Percentiles rank a stretch among this genome's conserved stretches.
Conservation (phyloP, 768 basidiomycete genomes). For the Trametes cubensis region DNA sequence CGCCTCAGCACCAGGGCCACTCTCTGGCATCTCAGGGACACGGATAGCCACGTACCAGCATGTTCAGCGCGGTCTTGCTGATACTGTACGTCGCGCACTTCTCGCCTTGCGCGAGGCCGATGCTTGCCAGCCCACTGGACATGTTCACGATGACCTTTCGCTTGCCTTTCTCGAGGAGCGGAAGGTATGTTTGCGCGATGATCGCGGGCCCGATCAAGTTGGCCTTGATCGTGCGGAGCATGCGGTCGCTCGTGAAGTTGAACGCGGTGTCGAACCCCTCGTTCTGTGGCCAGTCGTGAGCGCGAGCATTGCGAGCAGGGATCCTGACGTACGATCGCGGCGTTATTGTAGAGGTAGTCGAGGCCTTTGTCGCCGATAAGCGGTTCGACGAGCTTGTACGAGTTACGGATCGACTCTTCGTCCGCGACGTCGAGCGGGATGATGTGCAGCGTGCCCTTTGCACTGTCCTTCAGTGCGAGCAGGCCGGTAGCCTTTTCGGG, state of each 20-base stretch:
- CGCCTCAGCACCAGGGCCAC: background rate
- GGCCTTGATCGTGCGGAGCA: conserved; percentile 31
- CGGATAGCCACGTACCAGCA: conserved; percentile 37
- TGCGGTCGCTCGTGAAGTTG: conserved; percentile 25
- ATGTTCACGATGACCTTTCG: conserved; percentile 42
- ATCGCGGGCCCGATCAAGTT: conserved; percentile 43
- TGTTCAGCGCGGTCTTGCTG: conserved; percentile 44
- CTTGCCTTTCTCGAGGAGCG: conserved; percentile 37
- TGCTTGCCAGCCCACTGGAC: conserved; percentile 38
- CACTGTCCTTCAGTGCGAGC: conserved; percentile 26
- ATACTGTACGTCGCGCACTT: conserved; percentile 39
- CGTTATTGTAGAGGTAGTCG: conserved; percentile 46
- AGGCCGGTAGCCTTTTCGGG: conserved; percentile 30
- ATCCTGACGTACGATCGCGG: conserved; percentile 36
- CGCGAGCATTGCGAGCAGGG: background rate
- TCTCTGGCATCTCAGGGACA: background rate
- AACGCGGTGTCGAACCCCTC: conserved; percentile 34
- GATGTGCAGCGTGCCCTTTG: conserved; percentile 38
- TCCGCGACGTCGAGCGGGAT: conserved; percentile 37
- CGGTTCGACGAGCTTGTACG: conserved; percentile 29
- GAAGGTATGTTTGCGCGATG: conserved; percentile 38
- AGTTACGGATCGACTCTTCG: conserved; percentile 31
- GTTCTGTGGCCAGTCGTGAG: conserved; percentile 19
- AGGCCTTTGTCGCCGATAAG: conserved; percentile 36
- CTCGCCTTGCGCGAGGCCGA: conserved; percentile 34